Base-by-base conservation (phyloP, 108 stramenopile species). In the Nannochloropsis salina region DNA sequence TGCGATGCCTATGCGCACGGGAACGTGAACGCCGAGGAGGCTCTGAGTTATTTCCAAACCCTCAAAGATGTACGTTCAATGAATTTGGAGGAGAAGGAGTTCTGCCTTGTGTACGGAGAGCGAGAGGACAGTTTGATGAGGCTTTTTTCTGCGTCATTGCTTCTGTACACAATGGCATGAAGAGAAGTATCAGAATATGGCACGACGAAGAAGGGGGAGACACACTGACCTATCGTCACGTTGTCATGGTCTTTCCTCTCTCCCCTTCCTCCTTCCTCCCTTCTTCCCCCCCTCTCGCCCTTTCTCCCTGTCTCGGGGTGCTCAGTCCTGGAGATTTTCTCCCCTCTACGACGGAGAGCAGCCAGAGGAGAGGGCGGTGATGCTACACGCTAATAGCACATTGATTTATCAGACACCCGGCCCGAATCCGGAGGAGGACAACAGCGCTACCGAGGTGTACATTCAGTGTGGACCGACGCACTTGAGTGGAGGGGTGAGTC, bases 341-440 rank as follows among this genome's bases (percentile, higher is more conserved):
- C 61, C 61, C 6, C 61, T 74, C 61, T 74, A 74, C 61, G 61
- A 74, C 6, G 61, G 61, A n/a, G 61, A 74, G 61, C 61, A 74
- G 61, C 61, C 61, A n/a, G 61, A 74, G n/a, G 61, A 74, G 61
- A 15, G 61, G 4, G 61, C 61, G 20, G 61, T 74, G 61, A n/a
- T 74, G 61, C 61, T 74, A n/a, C 61, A 15, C 6, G 61, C 61
- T 2, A 74, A 74, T n/a, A 74, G 20, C 6, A 74, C 61, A 15
- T n/a, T 74, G 4, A n/a, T 74, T n/a, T 74, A 74, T 6, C 61
- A 74, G 61, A 74, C 61, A 6, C 20, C 61, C 3, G 61, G 61
- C 4, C 61, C 61, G 8, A 74, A 74, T n/a, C 61, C 8, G 5
- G 61, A 74, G 61, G 61, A 74, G 61, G 61, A 74, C 61, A 74